Percentiles rank a stretch among this genome's conserved stretches.
These are phyloP conservation scores for Amphirosellinia nigrospora DNA, from an alignment of 495 filamentous ascomycete species.

Conservation along the genomic window DNA sequence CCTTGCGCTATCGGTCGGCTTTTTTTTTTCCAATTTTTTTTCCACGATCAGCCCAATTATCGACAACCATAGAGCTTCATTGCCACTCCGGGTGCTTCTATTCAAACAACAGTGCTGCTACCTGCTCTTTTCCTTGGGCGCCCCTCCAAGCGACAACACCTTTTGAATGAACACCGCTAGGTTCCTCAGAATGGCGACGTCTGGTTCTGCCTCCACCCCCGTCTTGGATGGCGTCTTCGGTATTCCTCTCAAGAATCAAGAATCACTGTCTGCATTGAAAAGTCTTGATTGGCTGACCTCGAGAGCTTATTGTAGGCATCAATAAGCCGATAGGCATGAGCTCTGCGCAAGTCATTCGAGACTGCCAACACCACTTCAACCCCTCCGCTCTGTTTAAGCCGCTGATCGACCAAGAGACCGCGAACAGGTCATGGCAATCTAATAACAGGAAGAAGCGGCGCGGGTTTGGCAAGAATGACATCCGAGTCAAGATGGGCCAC, in stretches of 20 bases:
- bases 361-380: constrained; percentile 80
- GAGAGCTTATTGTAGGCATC: constrained; percentile 63
- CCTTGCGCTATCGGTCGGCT: no score
- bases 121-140: background rate
- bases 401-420: constrained; percentile 67
- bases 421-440: constrained; percentile 56
- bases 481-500: constrained; percentile 92
- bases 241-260: constrained; percentile 38
- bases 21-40: background rate
- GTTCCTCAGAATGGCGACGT: constrained; percentile 55
- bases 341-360: constrained; percentile 87
- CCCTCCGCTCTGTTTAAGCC: constrained; percentile 78
- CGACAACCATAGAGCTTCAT: background rate
- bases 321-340: constrained; percentile 87
- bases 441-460: constrained; percentile 61
- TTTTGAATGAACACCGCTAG: constrained; percentile 35
- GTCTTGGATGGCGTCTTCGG: constrained; percentile 79
- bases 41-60: no score
- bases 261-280: background rate
- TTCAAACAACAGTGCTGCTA: background rate
- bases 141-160: background rate
- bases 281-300: background rate
- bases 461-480: constrained; percentile 54
- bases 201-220: constrained; percentile 54
- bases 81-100: background rate